Evolutionary conservation across 495 filamentous ascomycete species (phyloP), one percentile per base, ranked within the genome.

Genomic region (Penicillium parvum): DNA sequence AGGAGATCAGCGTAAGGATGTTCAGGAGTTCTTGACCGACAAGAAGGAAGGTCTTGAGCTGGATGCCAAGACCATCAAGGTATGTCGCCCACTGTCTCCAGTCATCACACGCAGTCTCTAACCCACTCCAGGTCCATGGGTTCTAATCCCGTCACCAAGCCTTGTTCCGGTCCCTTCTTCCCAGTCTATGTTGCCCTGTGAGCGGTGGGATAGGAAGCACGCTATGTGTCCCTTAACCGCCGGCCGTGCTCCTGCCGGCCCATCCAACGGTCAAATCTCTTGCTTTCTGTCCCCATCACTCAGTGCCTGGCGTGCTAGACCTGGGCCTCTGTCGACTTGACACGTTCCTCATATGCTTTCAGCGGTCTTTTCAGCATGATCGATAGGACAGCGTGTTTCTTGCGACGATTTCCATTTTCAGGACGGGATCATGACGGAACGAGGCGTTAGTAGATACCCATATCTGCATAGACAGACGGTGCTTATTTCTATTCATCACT

Each of bases 1-100:
- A 71, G 92, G 92, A 56, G 92, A 98, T 70, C 92, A 98, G 76
- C 91, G 92, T 70, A 91, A 94, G 67, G 90, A 96, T 79, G 89
- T 96, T 61, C 86, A 90, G 69, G 89, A 97, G 63, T 98, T 97
- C 75, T 81, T 97, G 72, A 82, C 81, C 73, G 85, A 95, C 72
- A 90, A 95, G 77, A 88, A 90, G 64, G 85, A 88, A 59, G 92
- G 94, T 49, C 73, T 96, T 47, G 86, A 84, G 65, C 78, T 95
- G 55, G 86, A 95, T 75, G 79, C 83, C 60, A 95, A 96, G 82
- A 95, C 85, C 74, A 96, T 98, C 75, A 96, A 97, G 82, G 84
- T 87, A 70, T 49, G 72, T 48, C 21, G 18, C n/a, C 23, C 14
- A 18, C 11, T 16, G 10, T 20, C 14, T 28, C n/a, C n/a, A 16